Evolutionary conservation across 768 basidiomycete species (phyloP), one percentile per base, ranked within the genome.

Genomic region (Mycena galericulata): DNA sequence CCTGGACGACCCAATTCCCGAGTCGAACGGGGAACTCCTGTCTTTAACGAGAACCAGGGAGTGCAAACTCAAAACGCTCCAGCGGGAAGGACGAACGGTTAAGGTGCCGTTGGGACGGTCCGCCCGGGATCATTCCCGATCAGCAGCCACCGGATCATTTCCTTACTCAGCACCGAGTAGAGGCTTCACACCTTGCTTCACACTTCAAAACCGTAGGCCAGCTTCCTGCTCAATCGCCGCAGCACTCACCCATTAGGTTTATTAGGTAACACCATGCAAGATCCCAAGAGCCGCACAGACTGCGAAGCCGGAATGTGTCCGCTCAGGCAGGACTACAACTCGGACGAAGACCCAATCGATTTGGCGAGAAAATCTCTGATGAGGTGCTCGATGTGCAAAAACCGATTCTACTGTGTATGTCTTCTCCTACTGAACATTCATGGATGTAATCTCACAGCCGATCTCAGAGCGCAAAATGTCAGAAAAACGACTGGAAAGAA

Each of bases 371-470:
- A 51, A 58, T 46, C 65, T 61, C 34, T 67, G 18, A 60, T 54
- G 65, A 53, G 65, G 65, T 67, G 65, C 50, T 67, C 65, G n/a
- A 53, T 46, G 57, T 67, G 65, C 58, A 67, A 67, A 47, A 67
- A 67, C 36, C 65, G 65, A 24, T 67, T 67, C 58, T 67, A 67
- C 40, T 67, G 65, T 18, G 65, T 67, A 59, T 57, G 51, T 54
- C 17, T 54, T 36, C 49, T 60, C 38, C 50, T 36, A 38, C 30
- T 50, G 45, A 51, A 53, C 38, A 24, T 55, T 47, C 58, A 43
- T 34, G 29, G 50, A 51, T 53, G 50, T 53, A 34, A 50, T 30
- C 63, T 65, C 54, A 65, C 38, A 20, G 26, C 46, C 30, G 9
- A 45, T 54, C 38, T 67, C 22, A 67, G 65, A 67, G 65, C 43